Evolutionary conservation across 805 yeast genomes (phyloP), one percentile per base, ranked within the genome.

Genomic region (Peterozyma toletana): DNA sequence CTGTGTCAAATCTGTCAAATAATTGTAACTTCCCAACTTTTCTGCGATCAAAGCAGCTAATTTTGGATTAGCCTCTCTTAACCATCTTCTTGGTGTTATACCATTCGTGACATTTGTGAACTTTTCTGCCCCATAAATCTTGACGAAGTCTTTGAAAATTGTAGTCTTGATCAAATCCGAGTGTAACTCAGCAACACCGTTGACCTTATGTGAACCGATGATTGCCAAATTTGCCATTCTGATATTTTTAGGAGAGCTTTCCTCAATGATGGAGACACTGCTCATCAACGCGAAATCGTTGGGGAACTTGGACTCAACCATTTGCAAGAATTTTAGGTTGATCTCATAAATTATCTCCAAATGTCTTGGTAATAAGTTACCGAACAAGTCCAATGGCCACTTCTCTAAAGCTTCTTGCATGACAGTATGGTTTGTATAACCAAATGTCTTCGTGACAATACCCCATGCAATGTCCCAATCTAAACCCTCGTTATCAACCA

Each of bases 41-140:
- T 78, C 73, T 37, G 86, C 73, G 58, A 90, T 90, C 52, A 89
- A 72, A n/a, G 65, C 68, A 14, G 93, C 75, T 54, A 89, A 71
- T 52, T 70, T 72, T 10, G 97, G 96, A 63, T 89, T 90, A 41
- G 96, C 96, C 67, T 89, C 96, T 60, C 80, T 82, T 59, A 89
- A 75, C 97, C 97, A 89, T 67, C 97, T 82, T 73, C 97, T 80
- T 54, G 96, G 96, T 2, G 97, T 89, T 58, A 89, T 80, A 67
- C 97, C 97, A 63, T 89, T 89, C 40, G 97, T 89, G 48, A 89
- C 96, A 56, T 89, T 89, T 42, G 86, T 86, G 65, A 89, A 89
- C 65, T 85, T 86, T 50, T 86, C 86, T 17, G 72, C 57, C 40
- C 97, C 97, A 55, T 77, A 89, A 33, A 89, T 73, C 49, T 73